phyloP scores from a whole-genome alignment of 371 early-diverging fungal genomes.

The Catenaria anguillulae region DNA sequence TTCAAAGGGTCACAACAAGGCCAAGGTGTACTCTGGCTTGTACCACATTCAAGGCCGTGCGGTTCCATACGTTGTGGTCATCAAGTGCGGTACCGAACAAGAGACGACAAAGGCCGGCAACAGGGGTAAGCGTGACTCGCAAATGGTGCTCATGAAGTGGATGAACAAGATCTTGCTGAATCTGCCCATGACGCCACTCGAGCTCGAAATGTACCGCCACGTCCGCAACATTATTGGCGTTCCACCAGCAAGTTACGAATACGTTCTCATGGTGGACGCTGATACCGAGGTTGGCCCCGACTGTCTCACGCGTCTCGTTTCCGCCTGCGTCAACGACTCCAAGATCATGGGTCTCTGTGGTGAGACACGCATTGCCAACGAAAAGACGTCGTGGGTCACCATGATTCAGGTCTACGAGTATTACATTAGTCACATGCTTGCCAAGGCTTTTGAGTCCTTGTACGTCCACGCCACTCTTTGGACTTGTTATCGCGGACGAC shows the following conservation, averaged over 20 bases:
- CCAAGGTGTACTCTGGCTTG: conserved; percentile 75
- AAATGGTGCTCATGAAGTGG: conserved; percentile 66
- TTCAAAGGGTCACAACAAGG: conserved; percentile 50
- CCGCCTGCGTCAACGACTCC: conserved; percentile 72
- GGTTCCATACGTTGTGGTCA: conserved; percentile 67
- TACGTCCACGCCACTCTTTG: conserved; percentile 54
- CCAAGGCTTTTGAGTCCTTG: conserved; percentile 35
- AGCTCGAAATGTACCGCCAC: conserved; percentile 82
- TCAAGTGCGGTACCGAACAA: conserved; percentile 58
- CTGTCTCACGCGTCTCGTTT: conserved; percentile 71
- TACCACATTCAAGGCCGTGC: conserved; percentile 65
- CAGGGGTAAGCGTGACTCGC: conserved; percentile 71
- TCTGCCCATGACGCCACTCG: conserved; percentile 68
- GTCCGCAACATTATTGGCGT: conserved; percentile 75
- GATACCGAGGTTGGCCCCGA: conserved; percentile 81
- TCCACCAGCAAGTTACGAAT: conserved; percentile 75
- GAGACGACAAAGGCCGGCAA: conserved; percentile 63
- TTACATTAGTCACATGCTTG: conserved; percentile 5
- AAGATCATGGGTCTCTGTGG: conserved; percentile 87
- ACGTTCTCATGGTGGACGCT: conserved; percentile 87
- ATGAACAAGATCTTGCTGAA: conserved; percentile 45
- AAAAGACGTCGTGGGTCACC: conserved; percentile 78
- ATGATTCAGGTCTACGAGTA: conserved; percentile 99
- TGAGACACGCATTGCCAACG: conserved; percentile 78
- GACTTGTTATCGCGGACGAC: no score